A percentile compares a stretch with the other conserved stretches of the same genome.
phyloP scores from a whole-genome alignment of 106 monocot species.

The Triglochin maritima region DNA sequence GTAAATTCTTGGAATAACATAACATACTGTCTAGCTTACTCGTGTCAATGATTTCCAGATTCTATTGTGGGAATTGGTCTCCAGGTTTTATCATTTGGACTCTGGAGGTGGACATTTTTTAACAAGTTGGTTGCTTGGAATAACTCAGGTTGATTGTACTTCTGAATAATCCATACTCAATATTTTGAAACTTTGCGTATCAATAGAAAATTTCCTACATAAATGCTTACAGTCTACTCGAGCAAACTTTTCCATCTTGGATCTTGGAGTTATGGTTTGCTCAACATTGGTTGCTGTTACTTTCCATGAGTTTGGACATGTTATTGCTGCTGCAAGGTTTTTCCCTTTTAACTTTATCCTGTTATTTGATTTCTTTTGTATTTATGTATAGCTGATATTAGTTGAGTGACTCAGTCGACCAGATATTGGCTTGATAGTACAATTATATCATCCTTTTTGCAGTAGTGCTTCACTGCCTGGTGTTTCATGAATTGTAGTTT shows the following conservation, averaged over 20 bases:
- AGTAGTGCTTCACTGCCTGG: background rate
- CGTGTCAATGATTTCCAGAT: slow-evolving; percentile 22
- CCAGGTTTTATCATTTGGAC: slow-evolving; percentile 11
- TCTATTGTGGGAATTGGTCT: slow-evolving; percentile 41
- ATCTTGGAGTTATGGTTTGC: slow-evolving; percentile 35
- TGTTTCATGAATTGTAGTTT: background rate
- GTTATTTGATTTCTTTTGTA: background rate
- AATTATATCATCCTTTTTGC: background rate
- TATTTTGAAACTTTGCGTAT: background rate
- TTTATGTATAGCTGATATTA: background rate
- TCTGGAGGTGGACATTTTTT: slow-evolving; percentile 19
- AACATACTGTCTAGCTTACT: background rate
- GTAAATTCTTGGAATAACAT: background rate
- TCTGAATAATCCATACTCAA: background rate
- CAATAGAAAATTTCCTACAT: background rate
- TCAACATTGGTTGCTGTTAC: slow-evolving; percentile 55
- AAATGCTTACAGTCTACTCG: slow-evolving; percentile 28
- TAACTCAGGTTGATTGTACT: slow-evolving; percentile 21
- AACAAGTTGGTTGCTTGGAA: slow-evolving; percentile 33
- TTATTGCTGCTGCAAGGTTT: slow-evolving; percentile 81
- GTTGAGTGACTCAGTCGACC: background rate
- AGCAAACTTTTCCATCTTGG: slow-evolving; percentile 46
- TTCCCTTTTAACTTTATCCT: background rate
- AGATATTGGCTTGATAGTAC: background rate
- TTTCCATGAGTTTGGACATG: slow-evolving; percentile 96